Evolutionary conservation across 208 protist genomes (phyloP), one percentile per base, ranked within the genome.

Genomic region (Angomonas ambiguus): DNA sequence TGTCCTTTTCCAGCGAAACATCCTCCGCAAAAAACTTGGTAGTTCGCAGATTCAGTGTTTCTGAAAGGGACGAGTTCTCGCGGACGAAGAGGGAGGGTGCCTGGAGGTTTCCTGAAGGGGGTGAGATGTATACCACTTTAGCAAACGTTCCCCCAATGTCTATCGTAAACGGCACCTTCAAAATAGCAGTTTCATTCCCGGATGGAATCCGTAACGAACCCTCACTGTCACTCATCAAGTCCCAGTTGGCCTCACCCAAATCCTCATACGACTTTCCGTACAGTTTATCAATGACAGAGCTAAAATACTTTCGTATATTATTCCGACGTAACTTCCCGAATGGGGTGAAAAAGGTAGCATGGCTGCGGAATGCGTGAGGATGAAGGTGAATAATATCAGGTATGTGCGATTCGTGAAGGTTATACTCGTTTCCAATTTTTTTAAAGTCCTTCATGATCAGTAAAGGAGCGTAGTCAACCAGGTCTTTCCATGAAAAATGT

Each of bases 101-200:
- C 11, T 60, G 57, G 1, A 73, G 31, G 22, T 51, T 67, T 35
- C 60, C 33, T 24, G 69, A 71, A 4, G 91, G 91, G 4, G 88
- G 88, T 66, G 86, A 69, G 28, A 96, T 69, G 59, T 85, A 96
- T 24, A 85, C 80, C n/a, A 96, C 61, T 69, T 96, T 96, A 20
- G 87, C 85, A 65, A 94, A 95, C 28, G 88, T 96, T 45, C 92
- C 92, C 18, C 92, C 92, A 74, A 96, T 95, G 70, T 96, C 92
- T 42, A 96, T 78, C 20, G 82, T 79, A 20, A 89, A 51, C 8
- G 92, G 92, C 20, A 94, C 84, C 27, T 67, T 69, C 22, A 93
- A 63, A 16, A 80, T 53, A n/a, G n/a, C 30, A 27, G 58, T 64
- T 25, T 45, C 25, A 34, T 22, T 25, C 4, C 31, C 58, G 16